Evolutionary conservation across 495 filamentous ascomycete genomes (phyloP), one percentile per base, ranked within the genome.

Genomic region (Neurospora pannonica): DNA sequence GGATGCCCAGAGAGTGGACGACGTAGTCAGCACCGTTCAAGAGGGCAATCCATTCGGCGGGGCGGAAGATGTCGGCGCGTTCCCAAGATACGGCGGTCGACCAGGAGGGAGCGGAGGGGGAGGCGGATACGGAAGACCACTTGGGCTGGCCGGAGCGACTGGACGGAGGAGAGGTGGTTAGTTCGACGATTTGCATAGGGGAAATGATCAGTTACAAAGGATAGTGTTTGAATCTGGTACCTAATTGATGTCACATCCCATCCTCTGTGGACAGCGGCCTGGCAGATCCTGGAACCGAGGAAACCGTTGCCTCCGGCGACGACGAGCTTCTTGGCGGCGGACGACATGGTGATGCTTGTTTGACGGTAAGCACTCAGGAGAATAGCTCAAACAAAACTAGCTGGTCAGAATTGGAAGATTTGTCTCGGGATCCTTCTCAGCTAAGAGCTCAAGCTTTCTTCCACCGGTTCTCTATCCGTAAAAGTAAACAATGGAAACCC

Each of bases 271-370:
- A 91, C 89, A 38, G 94, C 96, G 43, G 91, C 90, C 87, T 93
- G 95, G 84, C 95, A 98, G 83, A 99, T 97, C 71, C 94, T 87
- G 36, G 92, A 94, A 17, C 94, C 94, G 86, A 99, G 83, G 80
- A 99, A 99, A n/a, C 96, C 96, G 79, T 91, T 97, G 71, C 96
- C 96, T 71, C 96, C 96, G 70, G 92, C 95, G 70, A 99, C 94
- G 46, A 98, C 89, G 17, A 99, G 83, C 78, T 88, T 89, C 84
- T 92, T 96, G 36, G 83, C 75, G 8, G 79, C 77, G 5, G 82
- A 81, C 82, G 84, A 84, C 42, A 42, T 75, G 73, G 38, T 28
- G 37, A 28, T 36, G 31, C 13, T 42, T 28, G 48, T 10, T 72
- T 40, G 5, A 72, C 38, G 40, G 11, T 7, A 0, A 42, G 10